Base-by-base conservation (phyloP, 768 basidiomycete species). In the Coprinopsis marcescibilis region DNA sequence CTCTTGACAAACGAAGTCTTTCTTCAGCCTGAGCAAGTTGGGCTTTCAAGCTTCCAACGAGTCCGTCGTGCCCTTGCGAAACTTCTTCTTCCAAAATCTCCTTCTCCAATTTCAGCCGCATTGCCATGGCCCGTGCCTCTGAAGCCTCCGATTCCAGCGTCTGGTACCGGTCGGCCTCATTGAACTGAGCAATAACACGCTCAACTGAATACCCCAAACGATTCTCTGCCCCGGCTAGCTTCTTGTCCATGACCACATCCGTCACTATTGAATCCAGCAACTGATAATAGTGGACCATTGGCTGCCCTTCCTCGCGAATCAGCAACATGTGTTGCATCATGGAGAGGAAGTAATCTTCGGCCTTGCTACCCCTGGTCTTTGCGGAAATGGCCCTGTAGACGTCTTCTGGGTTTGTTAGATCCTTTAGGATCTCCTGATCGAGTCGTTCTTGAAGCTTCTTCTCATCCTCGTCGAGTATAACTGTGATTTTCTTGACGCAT, bases 321-420 rank as follows among this genome's bases (percentile, higher is more conserved):
- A 98, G 78, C 15, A 97, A 73, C 47, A 99, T 64, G 65, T 97
- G 93, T 59, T 92, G 91, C 77, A 98, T 79, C 64, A 92, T 86
- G n/a, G 90, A 89, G 33, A 94, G 69, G 62, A 99, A 87, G 61
- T 94, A 83, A 52, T 88, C 83, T 54, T 76, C 73, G 4, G 93
- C 92, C 49, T 79, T 80, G 12, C 86, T 81, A 34, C 85, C 84
- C 50, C 81, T 73, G n/a, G 85, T 83, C 60, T 78, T 84, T n/a
- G 78, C 67, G 52, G 77, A 76, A 38, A 99, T 73, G 2, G 88
- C 86, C 44, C 83, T 80, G 69, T 87, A 95, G 25, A 97, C 83
- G 59, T 97, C 93, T 56, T 85, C 78, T 14, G 90, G 85, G 50
- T 85, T 81, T 32, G 77, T 78, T 53, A 96, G 75, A 60, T 88